A percentile compares a stretch with the other conserved stretches of the same genome.
phyloP scores from a whole-genome alignment of 192 early-diverging fungal species.

The Backusella tuberculispora region DNA sequence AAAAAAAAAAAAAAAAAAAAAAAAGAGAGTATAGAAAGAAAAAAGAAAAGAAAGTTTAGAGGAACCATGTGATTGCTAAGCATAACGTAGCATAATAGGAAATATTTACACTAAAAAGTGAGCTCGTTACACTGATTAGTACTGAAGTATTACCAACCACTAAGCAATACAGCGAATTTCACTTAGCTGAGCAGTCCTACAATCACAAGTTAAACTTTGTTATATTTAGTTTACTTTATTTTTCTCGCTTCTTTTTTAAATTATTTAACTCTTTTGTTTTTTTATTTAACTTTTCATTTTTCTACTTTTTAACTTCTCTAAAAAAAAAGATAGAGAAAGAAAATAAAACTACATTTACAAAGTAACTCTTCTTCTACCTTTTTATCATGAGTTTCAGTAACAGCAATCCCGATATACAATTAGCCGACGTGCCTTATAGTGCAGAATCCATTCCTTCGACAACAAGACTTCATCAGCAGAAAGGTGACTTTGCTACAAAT shows the following conservation, averaged over 20 bases:
- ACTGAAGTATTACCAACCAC: background rate
- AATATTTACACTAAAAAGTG: background rate
- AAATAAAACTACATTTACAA: background rate
- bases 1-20: slow-evolving; percentile 22
- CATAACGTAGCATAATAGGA: background rate
- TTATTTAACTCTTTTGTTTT: slow-evolving; percentile 3
- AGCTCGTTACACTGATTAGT: background rate
- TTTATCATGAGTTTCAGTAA: slow-evolving; percentile 4
- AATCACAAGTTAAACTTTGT: background rate
- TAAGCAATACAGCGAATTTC: background rate
- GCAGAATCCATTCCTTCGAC: background rate
- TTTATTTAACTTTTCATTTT: background rate
- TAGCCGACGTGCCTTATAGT: background rate
- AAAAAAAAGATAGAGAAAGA: background rate
- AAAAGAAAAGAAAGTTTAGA: slow-evolving; percentile 9
- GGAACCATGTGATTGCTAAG: slow-evolving; percentile 12
- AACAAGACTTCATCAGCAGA: slow-evolving; percentile 4
- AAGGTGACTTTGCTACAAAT: slow-evolving; percentile 26
- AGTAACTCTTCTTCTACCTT: background rate
- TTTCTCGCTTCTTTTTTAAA: background rate
- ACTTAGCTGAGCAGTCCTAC: background rate
- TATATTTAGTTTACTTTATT: slow-evolving; percentile 12
- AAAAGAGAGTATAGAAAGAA: background rate
- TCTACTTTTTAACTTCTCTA: slow-evolving; percentile 13
- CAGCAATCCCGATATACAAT: background rate